These are phyloP conservation scores for Xylariomycetidae sp. DNA, from an alignment of 2,329 filamentous ascomycete species.

Conservation along the genomic window DNA sequence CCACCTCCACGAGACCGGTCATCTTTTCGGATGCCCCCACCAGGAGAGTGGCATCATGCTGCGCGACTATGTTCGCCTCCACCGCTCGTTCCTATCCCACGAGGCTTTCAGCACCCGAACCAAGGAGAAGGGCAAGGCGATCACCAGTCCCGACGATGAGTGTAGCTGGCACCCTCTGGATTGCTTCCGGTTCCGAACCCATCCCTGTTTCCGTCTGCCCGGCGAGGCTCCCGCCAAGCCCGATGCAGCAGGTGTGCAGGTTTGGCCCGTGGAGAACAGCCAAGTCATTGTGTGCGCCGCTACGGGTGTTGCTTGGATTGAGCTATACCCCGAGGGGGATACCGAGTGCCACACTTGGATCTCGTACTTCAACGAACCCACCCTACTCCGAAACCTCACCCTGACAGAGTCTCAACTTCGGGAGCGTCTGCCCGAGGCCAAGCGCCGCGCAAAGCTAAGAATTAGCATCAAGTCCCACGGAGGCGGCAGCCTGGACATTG, in stretches of 20 bases:
- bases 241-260: conserved; percentile 74
- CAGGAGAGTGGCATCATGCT: conserved; percentile 91
- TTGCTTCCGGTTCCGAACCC: conserved; percentile 78
- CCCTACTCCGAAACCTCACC: conserved; percentile 52
- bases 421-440: conserved; percentile 62
- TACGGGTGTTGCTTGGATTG: conserved; percentile 78
- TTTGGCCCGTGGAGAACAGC: conserved; percentile 75
- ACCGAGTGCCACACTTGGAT: conserved; percentile 74
- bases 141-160: conserved; percentile 72
- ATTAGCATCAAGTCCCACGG: conserved; percentile 71
- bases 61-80: conserved; percentile 77
- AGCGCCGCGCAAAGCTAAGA: conserved; percentile 59
- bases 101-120: conserved; percentile 86
- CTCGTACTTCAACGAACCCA: conserved; percentile 63
- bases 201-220: conserved; percentile 83
- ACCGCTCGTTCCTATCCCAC: conserved; percentile 72
- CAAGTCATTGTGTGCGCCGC: conserved; percentile 71
- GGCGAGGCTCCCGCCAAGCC: conserved; percentile 58
- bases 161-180: conserved; percentile 90
- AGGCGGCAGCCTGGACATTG: conserved; percentile 66
- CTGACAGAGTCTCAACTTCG: conserved; percentile 72
- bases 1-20: conserved; percentile 85
- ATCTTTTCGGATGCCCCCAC: conserved; percentile 83
- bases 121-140: conserved; percentile 72
- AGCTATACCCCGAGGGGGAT: conserved; percentile 76